Base-by-base conservation (phyloP, 352 stramenopile genomes). In the Blastocystis sp. region DNA sequence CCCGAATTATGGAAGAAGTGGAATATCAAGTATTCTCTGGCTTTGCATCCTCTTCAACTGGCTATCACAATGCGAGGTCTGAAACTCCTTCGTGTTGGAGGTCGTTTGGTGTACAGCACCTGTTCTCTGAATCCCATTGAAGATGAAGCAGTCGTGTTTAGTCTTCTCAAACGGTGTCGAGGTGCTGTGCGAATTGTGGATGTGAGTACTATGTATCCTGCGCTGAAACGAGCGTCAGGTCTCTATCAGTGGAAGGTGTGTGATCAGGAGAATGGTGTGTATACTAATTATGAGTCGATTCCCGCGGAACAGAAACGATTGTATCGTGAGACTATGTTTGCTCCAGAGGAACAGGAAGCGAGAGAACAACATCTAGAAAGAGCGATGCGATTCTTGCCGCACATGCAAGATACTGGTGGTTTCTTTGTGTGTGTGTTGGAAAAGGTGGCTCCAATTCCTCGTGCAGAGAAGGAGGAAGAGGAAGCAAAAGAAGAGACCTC, bases 61-160 rank as follows among this genome's bases (percentile, higher is more conserved):
- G 90, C 94, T 43, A 99, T 99, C 89, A 93, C 96, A 59, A 92
- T 94, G 86, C 92, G 95, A 27, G 95, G 94, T 24, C 92, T 95
- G 14, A 90, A 93, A 49, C 89, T 98, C 29, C 89, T 98, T 6
- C 51, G 46, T 27, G 88, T 96, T 37, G 95, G 94, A 11, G 95
- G 95, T 21, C 92, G 91, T 86, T 95, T 98, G 91, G 96, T 96
- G 66, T 98, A 98, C 90, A 97, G 93, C 51, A 98, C 95, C 75
- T 99, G 97, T 88, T 97, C 93, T 77, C 93, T 99, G 87, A 99
- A 98, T 91, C 97, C 97, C 14, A 90, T 98, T 32, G 97, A 99
- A 91, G 95, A 99, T 90, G 97, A 99, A 90, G 97, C 97, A 9
- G 95, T 99, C n/a, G 96, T 99, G 7, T 91, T 93, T 0, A 93